Conservation (phyloP, 345 rosid species). For the Linum tenue region DNA sequence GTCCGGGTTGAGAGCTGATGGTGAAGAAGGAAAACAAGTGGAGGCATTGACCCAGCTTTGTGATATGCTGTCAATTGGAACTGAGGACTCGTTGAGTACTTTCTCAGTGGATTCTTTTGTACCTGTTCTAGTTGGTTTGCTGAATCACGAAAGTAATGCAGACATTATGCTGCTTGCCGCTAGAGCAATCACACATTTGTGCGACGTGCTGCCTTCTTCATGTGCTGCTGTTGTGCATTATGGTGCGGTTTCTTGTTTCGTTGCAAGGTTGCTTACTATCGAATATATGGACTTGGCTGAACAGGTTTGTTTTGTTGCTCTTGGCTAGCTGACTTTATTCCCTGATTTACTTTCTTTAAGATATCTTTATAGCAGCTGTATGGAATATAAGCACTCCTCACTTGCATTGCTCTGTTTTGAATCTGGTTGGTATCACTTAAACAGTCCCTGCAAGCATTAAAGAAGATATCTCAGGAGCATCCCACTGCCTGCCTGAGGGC, state of each 20-base stretch:
- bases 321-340: too few species aligned
- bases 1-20: slow-evolving; percentile 83
- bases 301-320: slow-evolving; percentile 42
- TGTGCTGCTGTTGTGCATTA: slow-evolving; percentile 98
- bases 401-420: neutral
- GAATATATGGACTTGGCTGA: slow-evolving; percentile 99
- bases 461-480: slow-evolving; percentile 99
- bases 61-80: slow-evolving; percentile 93
- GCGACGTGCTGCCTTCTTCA: slow-evolving; percentile 95
- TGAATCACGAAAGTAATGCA: slow-evolving; percentile 90
- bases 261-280: slow-evolving; percentile 86
- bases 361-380: neutral
- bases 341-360: neutral
- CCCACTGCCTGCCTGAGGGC: slow-evolving; percentile 99
- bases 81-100: slow-evolving; percentile 88
- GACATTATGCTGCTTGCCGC: slow-evolving; percentile 99
- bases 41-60: slow-evolving; percentile 97
- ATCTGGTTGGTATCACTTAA: slow-evolving; percentile 10
- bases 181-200: slow-evolving; percentile 89
- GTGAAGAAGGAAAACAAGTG: slow-evolving; percentile 97
- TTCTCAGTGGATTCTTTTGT: slow-evolving; percentile 96
- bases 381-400: too few species aligned
- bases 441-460: slow-evolving; percentile 95
- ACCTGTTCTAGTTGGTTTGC: slow-evolving; percentile 86
- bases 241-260: slow-evolving; percentile 85